phyloP scores from a whole-genome alignment of 768 basidiomycete genomes.

The Artomyces pyxidatus region DNA sequence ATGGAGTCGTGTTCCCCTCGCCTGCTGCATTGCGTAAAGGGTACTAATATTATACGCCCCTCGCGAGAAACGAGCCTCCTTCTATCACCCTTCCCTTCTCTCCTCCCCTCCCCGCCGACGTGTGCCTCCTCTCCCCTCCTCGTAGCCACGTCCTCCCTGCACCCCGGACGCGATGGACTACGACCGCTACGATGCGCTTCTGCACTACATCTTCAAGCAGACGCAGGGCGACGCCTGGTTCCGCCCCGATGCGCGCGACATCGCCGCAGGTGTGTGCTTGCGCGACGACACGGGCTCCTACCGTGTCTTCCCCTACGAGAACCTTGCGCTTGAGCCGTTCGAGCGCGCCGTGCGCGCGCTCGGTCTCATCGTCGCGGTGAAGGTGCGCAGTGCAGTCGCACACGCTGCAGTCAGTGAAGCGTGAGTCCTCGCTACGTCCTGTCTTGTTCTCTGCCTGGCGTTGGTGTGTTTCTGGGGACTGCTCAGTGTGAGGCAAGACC shows the following conservation, averaged over 20 bases:
- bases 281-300: conserved; percentile 40
- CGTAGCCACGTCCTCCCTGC: background rate
- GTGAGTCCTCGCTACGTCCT: conserved; percentile 19
- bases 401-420: conserved; percentile 44
- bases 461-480: background rate
- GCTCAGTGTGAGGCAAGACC: too few relatives aligned
- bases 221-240: conserved; percentile 48
- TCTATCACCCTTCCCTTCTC: background rate
- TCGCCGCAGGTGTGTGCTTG: conserved; percentile 40
- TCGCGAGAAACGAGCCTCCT: background rate
- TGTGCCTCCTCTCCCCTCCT: background rate
- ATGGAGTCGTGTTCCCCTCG: too few relatives aligned
- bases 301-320: conserved; percentile 49
- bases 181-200: conserved; percentile 35
- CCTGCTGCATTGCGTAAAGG: too few relatives aligned
- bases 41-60: too few relatives aligned
- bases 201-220: conserved; percentile 38
- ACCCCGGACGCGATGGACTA: conserved; percentile 25
- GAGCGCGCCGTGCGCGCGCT: conserved; percentile 43
- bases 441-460: background rate
- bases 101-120: background rate
- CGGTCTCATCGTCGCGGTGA: conserved; percentile 50
- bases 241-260: conserved; percentile 39
- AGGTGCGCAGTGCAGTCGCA: conserved; percentile 40
- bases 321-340: conserved; percentile 44